Evolutionary conservation across 208 protist species (phyloP).

Genomic region (Phytomonas francai): DNA sequence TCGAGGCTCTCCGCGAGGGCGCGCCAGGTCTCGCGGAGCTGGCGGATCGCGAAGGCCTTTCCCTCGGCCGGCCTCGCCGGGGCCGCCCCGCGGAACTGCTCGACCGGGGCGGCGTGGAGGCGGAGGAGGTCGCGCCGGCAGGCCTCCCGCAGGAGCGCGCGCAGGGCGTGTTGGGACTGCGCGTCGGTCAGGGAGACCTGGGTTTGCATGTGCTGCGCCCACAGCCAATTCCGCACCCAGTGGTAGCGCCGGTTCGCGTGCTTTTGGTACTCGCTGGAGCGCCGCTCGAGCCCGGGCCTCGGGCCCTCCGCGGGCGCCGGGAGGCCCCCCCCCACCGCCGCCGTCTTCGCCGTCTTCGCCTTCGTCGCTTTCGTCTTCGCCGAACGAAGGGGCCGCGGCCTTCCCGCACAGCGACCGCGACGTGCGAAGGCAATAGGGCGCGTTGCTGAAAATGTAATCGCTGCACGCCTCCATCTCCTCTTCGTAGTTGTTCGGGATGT

Average conservation of each 20-base stretch:
- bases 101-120: constrained; percentile 22
- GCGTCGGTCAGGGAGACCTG: constrained; percentile 7
- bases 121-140: constrained; percentile 21
- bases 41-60: constrained; percentile 22
- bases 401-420: neutral
- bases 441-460: constrained; percentile 44
- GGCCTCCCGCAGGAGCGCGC: constrained; percentile 28
- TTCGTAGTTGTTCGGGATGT: constrained; percentile 44
- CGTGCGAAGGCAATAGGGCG: constrained; percentile 21
- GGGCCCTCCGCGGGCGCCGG: too few relatives aligned
- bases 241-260: constrained; percentile 13
- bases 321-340: too few relatives aligned
- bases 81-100: constrained; percentile 19
- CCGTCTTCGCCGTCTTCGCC: too few relatives aligned
- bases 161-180: constrained; percentile 26
- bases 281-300: neutral
- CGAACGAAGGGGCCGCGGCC: neutral
- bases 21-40: constrained; percentile 20
- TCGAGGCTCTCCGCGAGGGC: constrained; percentile 23
- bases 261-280: constrained; percentile 18
- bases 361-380: constrained; percentile 5
- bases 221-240: constrained; percentile 16
- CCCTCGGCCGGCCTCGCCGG: constrained; percentile 16
- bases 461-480: constrained; percentile 52
- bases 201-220: constrained; percentile 23